Evolutionary conservation across 2,329 filamentous ascomycete species (phyloP).

Genomic region (Epichloe scottii): DNA sequence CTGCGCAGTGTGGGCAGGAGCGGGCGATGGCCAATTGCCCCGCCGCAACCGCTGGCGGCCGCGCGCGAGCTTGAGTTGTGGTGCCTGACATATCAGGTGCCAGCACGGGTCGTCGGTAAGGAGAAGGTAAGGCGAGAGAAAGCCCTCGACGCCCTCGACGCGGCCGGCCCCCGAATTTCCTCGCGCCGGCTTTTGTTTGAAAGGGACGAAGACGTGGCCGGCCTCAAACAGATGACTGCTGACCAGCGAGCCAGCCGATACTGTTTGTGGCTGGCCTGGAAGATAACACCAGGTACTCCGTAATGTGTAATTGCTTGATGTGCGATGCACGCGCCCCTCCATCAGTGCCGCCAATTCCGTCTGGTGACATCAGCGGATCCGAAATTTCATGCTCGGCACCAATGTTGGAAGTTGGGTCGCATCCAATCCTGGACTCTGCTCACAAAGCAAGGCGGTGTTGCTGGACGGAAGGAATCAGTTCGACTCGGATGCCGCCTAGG

Average conservation of each 20-base stretch:
- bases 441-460: background rate
- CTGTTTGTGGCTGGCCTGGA: no score
- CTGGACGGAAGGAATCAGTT: background rate
- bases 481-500: background rate
- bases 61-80: background rate
- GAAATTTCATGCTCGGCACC: background rate
- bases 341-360: background rate
- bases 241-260: no score
- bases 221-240: no score
- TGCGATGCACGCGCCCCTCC: background rate
- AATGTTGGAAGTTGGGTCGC: background rate
- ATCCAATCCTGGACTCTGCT: background rate
- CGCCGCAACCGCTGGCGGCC: background rate
- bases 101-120: no score
- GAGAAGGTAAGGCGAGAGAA: background rate
- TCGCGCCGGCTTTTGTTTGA: background rate
- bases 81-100: constrained; percentile 1
- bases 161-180: no score
- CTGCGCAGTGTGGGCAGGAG: background rate
- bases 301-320: no score
- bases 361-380: background rate
- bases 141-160: no score
- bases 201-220: background rate
- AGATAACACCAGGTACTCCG: no score
- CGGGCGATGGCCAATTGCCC: constrained; percentile 1